These are phyloP conservation scores for Cryptococcus maquisensis DNA, from an alignment of 1,284 basidiomycete genomes.

Conservation along the genomic window DNA sequence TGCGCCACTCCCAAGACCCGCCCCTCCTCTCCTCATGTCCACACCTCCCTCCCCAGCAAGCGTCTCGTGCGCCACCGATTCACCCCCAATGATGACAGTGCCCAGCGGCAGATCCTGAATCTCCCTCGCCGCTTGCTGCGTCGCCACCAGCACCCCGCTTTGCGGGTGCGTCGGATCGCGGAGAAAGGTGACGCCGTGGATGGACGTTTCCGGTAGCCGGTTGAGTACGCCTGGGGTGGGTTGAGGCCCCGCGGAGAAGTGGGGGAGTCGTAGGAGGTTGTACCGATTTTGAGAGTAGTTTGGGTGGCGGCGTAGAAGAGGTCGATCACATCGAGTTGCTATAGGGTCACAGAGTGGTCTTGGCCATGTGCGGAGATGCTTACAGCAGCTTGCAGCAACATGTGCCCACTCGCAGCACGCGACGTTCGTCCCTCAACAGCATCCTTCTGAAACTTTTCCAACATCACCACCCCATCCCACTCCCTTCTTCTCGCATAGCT, in stretches of 20 bases:
- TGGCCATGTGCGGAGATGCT: background rate
- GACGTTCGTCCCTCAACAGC: constrained; percentile 17
- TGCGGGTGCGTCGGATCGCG: constrained; percentile 21
- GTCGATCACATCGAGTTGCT: constrained; percentile 18
- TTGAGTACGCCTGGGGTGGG: constrained; percentile 28
- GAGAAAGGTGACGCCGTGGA: constrained; percentile 27
- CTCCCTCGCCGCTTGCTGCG: constrained; percentile 27
- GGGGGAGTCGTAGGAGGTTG: constrained; percentile 11
- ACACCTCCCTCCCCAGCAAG: background rate
- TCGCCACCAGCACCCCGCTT: constrained; percentile 28
- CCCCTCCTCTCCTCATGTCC: background rate
- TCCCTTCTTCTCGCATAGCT: constrained; percentile 27
- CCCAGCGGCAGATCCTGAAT: constrained; percentile 29
- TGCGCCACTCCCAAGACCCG: background rate
- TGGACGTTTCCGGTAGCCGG: constrained; percentile 23
- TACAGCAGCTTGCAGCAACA: constrained; percentile 18
- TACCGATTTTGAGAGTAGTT: constrained; percentile 1
- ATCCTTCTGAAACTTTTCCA: constrained; percentile 20
- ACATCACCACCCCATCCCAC: constrained; percentile 25
- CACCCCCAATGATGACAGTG: constrained; percentile 25
- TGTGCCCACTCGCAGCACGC: constrained; percentile 8
- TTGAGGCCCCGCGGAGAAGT: constrained; percentile 22
- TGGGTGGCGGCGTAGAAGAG: constrained; percentile 16
- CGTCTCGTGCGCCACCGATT: constrained; percentile 1
- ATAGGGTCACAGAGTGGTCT: background rate